phyloP scores from a whole-genome alignment of 2,329 filamentous ascomycete species.

The Ophiosphaerella korrae region DNA sequence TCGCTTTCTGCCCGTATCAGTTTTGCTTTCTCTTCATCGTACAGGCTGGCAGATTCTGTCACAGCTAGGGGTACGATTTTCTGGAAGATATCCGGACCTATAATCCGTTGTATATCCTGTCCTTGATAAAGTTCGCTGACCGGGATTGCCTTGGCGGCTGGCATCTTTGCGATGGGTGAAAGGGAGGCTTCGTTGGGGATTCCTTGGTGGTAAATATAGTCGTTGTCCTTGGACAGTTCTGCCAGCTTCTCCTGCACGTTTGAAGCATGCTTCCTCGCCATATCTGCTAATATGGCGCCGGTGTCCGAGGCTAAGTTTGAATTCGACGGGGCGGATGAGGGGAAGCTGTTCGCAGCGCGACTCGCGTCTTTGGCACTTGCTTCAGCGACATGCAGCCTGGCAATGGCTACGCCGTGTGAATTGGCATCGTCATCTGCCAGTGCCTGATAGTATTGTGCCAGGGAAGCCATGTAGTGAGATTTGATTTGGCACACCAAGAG shows the following conservation, averaged over 20 bases:
- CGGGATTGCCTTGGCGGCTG: constrained; percentile 94
- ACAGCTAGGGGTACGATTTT: constrained; percentile 96
- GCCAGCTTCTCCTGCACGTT: constrained; percentile 80
- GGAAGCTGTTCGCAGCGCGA: constrained; percentile 77
- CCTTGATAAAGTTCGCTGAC: constrained; percentile 96
- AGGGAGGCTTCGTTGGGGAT: constrained; percentile 86
- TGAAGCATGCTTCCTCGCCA: constrained; percentile 80
- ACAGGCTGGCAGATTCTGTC: constrained; percentile 93
- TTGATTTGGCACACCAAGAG: constrained; percentile 81
- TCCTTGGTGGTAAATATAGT: constrained; percentile 96
- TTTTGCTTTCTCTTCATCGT: constrained; percentile 98
- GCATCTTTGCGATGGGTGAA: constrained; percentile 82
- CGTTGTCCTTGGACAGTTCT: constrained; percentile 86
- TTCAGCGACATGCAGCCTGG: constrained; percentile 82
- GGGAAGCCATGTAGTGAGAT: constrained; percentile 77
- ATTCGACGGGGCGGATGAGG: constrained; percentile 74
- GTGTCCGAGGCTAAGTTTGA: constrained; percentile 86
- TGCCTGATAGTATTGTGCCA: constrained; percentile 93
- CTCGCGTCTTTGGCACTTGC: constrained; percentile 77
- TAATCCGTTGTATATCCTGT: constrained; percentile 95
- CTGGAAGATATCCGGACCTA: constrained; percentile 93
- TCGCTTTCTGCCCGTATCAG: constrained; percentile 91
- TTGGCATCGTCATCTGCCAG: constrained; percentile 88
- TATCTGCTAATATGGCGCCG: constrained; percentile 72
- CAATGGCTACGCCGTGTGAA: constrained; percentile 82